Conservation (phyloP, 495 filamentous ascomycete genomes). For the Chaetomium cochliodes region DNA sequence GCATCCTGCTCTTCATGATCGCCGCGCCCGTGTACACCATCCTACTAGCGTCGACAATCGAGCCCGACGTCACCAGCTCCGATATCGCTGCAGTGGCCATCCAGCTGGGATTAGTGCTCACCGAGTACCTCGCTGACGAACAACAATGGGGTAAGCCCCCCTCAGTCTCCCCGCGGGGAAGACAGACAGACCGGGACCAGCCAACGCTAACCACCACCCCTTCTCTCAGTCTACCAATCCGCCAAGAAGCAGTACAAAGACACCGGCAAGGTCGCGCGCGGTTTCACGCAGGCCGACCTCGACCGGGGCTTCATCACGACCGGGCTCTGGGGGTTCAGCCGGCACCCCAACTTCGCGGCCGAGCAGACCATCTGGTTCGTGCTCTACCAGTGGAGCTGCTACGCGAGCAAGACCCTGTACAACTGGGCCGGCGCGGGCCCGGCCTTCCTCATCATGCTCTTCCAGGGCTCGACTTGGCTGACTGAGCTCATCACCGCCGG, state of each 20-base stretch:
- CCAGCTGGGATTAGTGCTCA: conserved; percentile 66
- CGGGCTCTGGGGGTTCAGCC: conserved; percentile 80
- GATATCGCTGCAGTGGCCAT: conserved; percentile 69
- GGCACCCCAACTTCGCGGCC: conserved; percentile 92
- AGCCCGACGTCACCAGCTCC: conserved; percentile 46
- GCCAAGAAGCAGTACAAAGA: conserved; percentile 75
- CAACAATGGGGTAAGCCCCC: conserved; percentile 87
- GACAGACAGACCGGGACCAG: neutral
- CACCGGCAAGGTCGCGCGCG: conserved; percentile 65
- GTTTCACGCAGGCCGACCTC: conserved; percentile 67
- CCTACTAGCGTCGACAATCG: conserved; percentile 52
- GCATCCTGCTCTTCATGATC: conserved; percentile 70
- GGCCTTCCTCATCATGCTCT: conserved; percentile 68
- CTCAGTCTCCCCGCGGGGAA: conserved; percentile 4
- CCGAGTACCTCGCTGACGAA: conserved; percentile 82
- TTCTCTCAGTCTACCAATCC: conserved; percentile 61
- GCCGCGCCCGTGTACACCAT: conserved; percentile 81
- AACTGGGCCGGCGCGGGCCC: conserved; percentile 81
- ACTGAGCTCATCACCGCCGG: conserved; percentile 74
- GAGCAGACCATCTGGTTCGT: conserved; percentile 90
- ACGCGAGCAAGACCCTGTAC: conserved; percentile 61
- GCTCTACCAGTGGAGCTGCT: conserved; percentile 84
- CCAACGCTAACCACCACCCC: conserved; percentile 20
- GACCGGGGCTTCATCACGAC: conserved; percentile 87
- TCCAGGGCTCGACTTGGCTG: conserved; percentile 83